Percentiles rank a stretch among this genome's conserved stretches.
These are phyloP conservation scores for Nakazawaea laoshanensis DNA, from an alignment of 805 yeast genomes.

Conservation along the genomic window DNA sequence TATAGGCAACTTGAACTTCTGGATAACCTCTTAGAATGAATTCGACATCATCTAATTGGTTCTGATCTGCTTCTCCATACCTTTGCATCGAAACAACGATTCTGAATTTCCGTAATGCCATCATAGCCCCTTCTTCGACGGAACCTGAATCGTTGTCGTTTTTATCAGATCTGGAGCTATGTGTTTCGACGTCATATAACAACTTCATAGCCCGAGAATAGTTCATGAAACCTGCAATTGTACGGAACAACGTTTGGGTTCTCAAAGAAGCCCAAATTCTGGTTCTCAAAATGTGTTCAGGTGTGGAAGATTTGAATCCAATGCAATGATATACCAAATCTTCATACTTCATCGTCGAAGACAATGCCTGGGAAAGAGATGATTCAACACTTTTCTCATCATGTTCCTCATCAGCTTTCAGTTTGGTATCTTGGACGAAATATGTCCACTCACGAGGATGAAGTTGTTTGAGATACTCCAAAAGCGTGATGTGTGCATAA, in stretches of 20 bases:
- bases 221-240: conserved; percentile 77
- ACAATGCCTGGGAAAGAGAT: not conserved
- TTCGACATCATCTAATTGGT: conserved; percentile 52
- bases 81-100: conserved; percentile 62
- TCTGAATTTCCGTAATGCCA: conserved; percentile 57
- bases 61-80: conserved; percentile 41
- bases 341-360: conserved; percentile 17
- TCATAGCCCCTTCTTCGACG: conserved; percentile 36
- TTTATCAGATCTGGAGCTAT: too few species aligned
- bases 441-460: conserved; percentile 52
- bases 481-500: conserved; percentile 43
- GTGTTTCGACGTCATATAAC: conserved; percentile 46
- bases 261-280: conserved; percentile 83
- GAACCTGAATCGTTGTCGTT: conserved; percentile 21
- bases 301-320: conserved; percentile 62
- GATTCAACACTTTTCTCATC: conserved; percentile 9
- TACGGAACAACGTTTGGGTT: conserved; percentile 74
- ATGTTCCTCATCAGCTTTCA: conserved; percentile 35
- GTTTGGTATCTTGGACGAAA: conserved; percentile 48
- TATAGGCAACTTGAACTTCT: conserved; percentile 54
- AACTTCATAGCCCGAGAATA: conserved; percentile 66
- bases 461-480: conserved; percentile 47
- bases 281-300: conserved; percentile 59
- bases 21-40: conserved; percentile 58
- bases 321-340: conserved; percentile 63